Base-by-base conservation (phyloP, 768 basidiomycete genomes). In the Lactifluus rugatus region DNA sequence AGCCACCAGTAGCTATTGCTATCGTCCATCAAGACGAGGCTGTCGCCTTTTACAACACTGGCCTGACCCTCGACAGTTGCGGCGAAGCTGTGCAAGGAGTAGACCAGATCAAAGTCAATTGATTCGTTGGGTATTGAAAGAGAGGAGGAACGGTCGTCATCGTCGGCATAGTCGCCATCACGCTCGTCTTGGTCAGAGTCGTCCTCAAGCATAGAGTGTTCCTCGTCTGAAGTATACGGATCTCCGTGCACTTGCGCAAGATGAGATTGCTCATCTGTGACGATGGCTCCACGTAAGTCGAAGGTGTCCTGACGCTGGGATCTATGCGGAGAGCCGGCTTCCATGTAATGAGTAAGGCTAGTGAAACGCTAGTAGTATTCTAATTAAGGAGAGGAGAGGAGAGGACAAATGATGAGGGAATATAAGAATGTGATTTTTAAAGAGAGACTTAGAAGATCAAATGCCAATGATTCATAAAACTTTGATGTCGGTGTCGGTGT, bases 1-100 rank as follows among this genome's bases (percentile, higher is more conserved):
- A 98, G 88, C 96, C 96, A 98, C 96, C 96, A 98, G 74, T 99
- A 99, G 72, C 90, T 92, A 72, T 99, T 98, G 57, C 87, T 92
- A 71, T 99, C 96, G 74, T 99, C 96, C 81, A 98, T 92, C 45
- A 99, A 77, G 69, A 93, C 86, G 47, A 99, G 79, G 61, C 89
- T 90, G 77, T 99, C 95, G 25, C 96, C 96, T 72, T 97, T 98
- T 71, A 96, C 91, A 63, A 99, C 96, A 64, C 90, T 96, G 2
- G 96, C 96, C 73, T 99, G 96, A 25, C 96, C 96, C 67, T 97
- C 95, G 36, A 98, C 94, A 0, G 96, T 98, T 0, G 96, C 96
- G 4, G 93, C 88, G 71, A 98, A 98, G 65, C 89, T 94, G 69
- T 95, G 94, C 28, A 97, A 77, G n/a, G 87, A 85, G 66, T 93